Base-by-base conservation (phyloP, 2,329 filamentous ascomycete species). In the Reticulascus tulasneorum region DNA sequence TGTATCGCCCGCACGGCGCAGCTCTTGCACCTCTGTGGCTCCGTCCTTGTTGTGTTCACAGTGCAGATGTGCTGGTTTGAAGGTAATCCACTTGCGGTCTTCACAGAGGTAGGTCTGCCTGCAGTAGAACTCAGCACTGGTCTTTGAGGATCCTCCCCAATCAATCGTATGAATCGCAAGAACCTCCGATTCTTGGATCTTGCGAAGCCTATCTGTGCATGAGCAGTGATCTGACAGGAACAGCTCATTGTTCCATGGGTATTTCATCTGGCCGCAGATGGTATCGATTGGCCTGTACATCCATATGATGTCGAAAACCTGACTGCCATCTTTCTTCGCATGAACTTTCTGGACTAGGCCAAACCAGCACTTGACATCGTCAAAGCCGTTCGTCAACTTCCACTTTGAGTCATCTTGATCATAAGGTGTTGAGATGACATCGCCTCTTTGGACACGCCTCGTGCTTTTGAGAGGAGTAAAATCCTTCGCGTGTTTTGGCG, bases 171-270 rank as follows among this genome's bases (percentile, higher is more conserved):
- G 73, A 2, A 73, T 73, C 1, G 66, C 68, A 0, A 78, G 49
- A 1, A 89, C 64, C 22, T 86, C 71, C 0, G 70, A 57, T 2
- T 71, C 67, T 0, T 64, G 47, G 4, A 86, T 65, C 19, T 69
- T 67, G 0, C 60, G 39, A 0, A 27, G 29, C 8, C 45, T 52
- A 13, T 74, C 65, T 0, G 63, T 54, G 44, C 86, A 93, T 2
- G 81, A 84, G 59, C 87, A 91, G 40, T 89, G 79, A 33, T 88
- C 77, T 0, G 81, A 86, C 0, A 91, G 59, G 43, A 93, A 93
- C 0, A 93, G 58, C 56, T 94, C 86, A 33, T 89, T 85, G 0
- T 60, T 44, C 56, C 77, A 81, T 0, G 82, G 82, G 47, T 91
- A 94, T 9, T 69, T 71, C 59, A 82, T 79, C 6, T 73, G 61